phyloP scores from a whole-genome alignment of 257 asterid species.

The Penstemon newberryi region DNA sequence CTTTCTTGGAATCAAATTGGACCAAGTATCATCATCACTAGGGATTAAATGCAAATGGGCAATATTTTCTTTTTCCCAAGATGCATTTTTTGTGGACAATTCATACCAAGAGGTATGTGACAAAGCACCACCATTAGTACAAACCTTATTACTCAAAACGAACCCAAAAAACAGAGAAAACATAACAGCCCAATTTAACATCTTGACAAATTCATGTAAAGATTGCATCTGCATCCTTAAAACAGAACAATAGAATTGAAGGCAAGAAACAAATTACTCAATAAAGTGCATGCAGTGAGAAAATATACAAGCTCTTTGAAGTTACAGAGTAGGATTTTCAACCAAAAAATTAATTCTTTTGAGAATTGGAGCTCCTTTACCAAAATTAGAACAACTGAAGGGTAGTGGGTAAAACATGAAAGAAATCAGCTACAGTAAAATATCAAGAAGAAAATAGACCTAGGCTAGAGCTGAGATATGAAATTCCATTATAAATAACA shows the following conservation, averaged over 20 bases:
- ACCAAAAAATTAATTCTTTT: conserved; percentile 1
- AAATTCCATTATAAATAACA: not conserved
- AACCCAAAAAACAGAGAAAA: conserved; percentile 38
- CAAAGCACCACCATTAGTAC: conserved; percentile 58
- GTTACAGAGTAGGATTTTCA: not conserved
- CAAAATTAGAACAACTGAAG: not conserved
- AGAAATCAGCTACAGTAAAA: not conserved
- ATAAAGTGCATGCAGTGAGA: not conserved
- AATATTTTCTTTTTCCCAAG: conserved; percentile 51
- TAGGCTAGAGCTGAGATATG: not conserved
- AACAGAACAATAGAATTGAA: not conserved
- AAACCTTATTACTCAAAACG: conserved; percentile 55
- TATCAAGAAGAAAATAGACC: conserved; percentile 1
- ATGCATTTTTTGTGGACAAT: conserved; percentile 51
- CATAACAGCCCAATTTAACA: conserved; percentile 36
- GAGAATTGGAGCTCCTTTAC: not conserved
- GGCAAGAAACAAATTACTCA: not conserved
- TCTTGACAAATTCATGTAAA: conserved; percentile 25
- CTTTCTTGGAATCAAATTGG: conserved; percentile 69
- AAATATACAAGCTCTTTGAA: not conserved
- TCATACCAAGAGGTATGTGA: conserved; percentile 68
- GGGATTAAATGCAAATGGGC: conserved; percentile 70
- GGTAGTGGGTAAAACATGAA: not conserved
- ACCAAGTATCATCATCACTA: conserved; percentile 66
- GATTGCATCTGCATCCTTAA: conserved; percentile 29